phyloP scores from a whole-genome alignment of 2,329 filamentous ascomycete species.

The Ilyonectria robusta region DNA sequence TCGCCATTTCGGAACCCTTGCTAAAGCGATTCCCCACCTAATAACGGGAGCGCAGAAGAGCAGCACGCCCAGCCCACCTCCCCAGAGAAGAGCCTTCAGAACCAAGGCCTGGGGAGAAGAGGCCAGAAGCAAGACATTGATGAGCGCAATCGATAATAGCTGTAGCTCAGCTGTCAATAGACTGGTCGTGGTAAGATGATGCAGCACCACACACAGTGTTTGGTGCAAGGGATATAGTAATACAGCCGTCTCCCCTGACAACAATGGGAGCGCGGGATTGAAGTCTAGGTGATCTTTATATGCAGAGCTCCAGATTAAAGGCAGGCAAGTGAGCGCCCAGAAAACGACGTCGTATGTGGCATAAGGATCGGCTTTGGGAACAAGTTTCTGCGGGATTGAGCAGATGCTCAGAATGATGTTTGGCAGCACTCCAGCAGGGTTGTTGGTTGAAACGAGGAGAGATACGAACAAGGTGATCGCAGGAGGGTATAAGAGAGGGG shows the following conservation, averaged over 20 bases:
- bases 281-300: conserved; percentile 47
- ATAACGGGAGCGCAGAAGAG: conserved; percentile 81
- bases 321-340: conserved; percentile 83
- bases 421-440: conserved; percentile 75
- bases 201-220: conserved; percentile 79
- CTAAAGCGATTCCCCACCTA: conserved; percentile 86
- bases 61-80: conserved; percentile 83
- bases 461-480: conserved; percentile 83
- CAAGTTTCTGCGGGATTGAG: conserved; percentile 79
- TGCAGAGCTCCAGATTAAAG: conserved; percentile 62
- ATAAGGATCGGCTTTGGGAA: conserved; percentile 73
- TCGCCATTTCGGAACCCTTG: conserved; percentile 92
- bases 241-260: conserved; percentile 71
- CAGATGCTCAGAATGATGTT: conserved; percentile 88
- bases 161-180: conserved; percentile 90
- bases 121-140: conserved; percentile 85
- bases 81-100: conserved; percentile 87
- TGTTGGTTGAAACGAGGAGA: conserved; percentile 77
- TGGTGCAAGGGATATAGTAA: conserved; percentile 88
- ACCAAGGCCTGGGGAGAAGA: conserved; percentile 87
- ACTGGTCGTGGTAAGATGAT: conserved; percentile 89
- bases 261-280: conserved; percentile 49
- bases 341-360: conserved; percentile 78
- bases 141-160: conserved; percentile 84
- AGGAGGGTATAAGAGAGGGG: conserved; percentile 89